phyloP scores from a whole-genome alignment of 805 yeast genomes.

The Barnettozyma sp. region DNA sequence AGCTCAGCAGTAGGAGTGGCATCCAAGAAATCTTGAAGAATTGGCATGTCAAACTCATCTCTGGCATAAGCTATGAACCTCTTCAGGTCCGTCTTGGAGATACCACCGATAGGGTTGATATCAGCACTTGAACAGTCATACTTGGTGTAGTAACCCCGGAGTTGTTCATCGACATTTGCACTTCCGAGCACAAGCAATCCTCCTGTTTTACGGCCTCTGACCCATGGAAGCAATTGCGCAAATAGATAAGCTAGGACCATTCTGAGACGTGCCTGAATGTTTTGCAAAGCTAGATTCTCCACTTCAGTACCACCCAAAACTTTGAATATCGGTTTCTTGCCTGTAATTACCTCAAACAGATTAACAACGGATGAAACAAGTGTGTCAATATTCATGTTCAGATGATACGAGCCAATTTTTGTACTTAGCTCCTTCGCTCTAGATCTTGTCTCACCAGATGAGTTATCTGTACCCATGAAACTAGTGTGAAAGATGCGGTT shows the following conservation, averaged over 20 bases:
- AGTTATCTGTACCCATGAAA: conserved; percentile 94
- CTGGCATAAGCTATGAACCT: conserved; percentile 79
- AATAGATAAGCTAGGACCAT: conserved; percentile 92
- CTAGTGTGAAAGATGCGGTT: conserved; percentile 75
- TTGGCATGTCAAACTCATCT: conserved; percentile 61
- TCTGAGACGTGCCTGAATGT: conserved; percentile 91
- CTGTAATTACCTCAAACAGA: conserved; percentile 84
- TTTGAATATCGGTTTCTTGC: conserved; percentile 80
- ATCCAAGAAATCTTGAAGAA: conserved; percentile 66
- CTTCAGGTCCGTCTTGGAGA: conserved; percentile 89
- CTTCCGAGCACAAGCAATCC: conserved; percentile 90
- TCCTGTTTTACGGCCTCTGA: conserved; percentile 56
- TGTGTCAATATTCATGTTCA: conserved; percentile 86
- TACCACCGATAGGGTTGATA: conserved; percentile 97
- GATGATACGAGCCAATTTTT: conserved; percentile 81
- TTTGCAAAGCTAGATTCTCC: conserved; percentile 91
- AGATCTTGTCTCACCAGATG: conserved; percentile 76
- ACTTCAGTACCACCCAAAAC: conserved; percentile 89
- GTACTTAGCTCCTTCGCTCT: conserved; percentile 75
- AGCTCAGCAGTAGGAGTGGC: conserved; percentile 98
- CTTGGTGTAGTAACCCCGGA: conserved; percentile 92
- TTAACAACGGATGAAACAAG: conserved; percentile 67
- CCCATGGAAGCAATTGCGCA: conserved; percentile 96
- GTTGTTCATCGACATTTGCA: conserved; percentile 95
- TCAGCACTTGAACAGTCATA: conserved; percentile 98